These are phyloP conservation scores for Colletotrichum cuscutae DNA, from an alignment of 2,329 filamentous ascomycete genomes.

Conservation along the genomic window DNA sequence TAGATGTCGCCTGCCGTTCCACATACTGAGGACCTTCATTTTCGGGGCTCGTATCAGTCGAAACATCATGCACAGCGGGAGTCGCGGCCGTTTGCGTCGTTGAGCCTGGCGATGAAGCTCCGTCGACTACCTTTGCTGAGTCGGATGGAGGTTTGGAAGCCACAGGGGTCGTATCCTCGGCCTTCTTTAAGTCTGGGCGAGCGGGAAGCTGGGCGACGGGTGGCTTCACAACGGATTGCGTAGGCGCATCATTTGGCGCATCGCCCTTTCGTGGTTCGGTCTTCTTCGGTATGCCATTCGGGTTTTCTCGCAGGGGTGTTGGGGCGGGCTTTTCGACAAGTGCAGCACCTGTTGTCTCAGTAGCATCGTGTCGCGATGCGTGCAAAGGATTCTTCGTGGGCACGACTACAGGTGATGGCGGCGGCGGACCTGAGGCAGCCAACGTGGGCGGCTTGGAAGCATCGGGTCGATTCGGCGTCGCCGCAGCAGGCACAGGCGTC, in stretches of 20 bases:
- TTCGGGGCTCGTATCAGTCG: slow-evolving; percentile 79
- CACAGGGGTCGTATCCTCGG: slow-evolving; percentile 36
- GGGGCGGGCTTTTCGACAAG: neutral
- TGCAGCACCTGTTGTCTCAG: neutral
- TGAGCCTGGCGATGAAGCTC: slow-evolving; percentile 68
- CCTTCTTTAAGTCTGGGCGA: slow-evolving; percentile 48
- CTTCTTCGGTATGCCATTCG: slow-evolving; percentile 16
- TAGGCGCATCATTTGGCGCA: neutral
- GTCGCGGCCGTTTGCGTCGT: slow-evolving; percentile 81
- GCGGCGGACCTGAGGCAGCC: neutral
- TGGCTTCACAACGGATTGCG: neutral
- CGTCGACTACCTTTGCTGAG: slow-evolving; percentile 51
- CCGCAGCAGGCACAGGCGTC: slow-evolving; percentile 2
- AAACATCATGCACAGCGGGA: slow-evolving; percentile 73
- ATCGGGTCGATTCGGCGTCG: slow-evolving; percentile 7
- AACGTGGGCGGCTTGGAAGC: neutral
- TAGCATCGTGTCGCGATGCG: slow-evolving; percentile 24
- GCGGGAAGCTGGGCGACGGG: neutral
- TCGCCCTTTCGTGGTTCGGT: slow-evolving; percentile 4
- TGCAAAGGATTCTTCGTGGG: slow-evolving; percentile 19
- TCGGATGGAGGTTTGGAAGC: slow-evolving; percentile 50
- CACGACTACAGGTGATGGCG: neutral
- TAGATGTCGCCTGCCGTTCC: slow-evolving; percentile 54
- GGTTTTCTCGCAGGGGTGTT: neutral
- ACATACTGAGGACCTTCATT: slow-evolving; percentile 70